Base-by-base conservation (phyloP, 2,329 filamentous ascomycete genomes). In the Nemania diffusa region DNA sequence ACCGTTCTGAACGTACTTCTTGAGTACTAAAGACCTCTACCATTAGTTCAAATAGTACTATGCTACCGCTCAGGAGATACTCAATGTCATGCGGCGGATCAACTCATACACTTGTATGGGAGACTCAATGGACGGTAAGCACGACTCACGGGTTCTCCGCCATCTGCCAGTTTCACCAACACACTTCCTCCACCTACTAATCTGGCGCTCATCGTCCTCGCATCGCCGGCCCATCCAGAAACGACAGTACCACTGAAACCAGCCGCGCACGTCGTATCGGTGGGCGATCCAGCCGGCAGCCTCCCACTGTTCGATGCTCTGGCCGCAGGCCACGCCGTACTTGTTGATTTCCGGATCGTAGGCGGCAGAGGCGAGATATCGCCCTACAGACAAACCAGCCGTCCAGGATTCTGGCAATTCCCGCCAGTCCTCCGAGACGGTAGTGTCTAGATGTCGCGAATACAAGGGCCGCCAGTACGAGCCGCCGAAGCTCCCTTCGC, bases 181-280 rank as follows among this genome's bases (percentile, higher is more conserved):
- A 72, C 85, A 87, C 65, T 81, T 83, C 72, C 75, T 78, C 85
- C 85, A 87, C 61, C 85, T 71, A 5, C 78, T 77, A 5, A 87
- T 79, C 76, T 87, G 85, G 63, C 84, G 78, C 37, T 82, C 84
- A 69, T 87, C 85, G 59, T 86, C 84, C 0, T 79, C 82, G 68
- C 84, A 85, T 27, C 85, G 75, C 44, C 85, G 72, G 0, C 85
- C 84, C 24, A 78, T 78, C 74, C 82, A 87, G 73, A 86, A 87
- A 0, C 84, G 80, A 56, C 81, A 82, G 72, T 86, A 87, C 85
- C 85, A 87, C 72, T 87, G 85, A 70, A 87, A 86, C 85, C 84
- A 88, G 5, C 85, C 85, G 52, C 85, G 74, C 1, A 85, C 82
- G 73, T 87, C 85, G 60, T 82, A 81, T 26, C 79, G 78, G 68